Evolutionary conservation across 78 protist genomes (phyloP).

Genomic region (Parvularia atlantis): DNA sequence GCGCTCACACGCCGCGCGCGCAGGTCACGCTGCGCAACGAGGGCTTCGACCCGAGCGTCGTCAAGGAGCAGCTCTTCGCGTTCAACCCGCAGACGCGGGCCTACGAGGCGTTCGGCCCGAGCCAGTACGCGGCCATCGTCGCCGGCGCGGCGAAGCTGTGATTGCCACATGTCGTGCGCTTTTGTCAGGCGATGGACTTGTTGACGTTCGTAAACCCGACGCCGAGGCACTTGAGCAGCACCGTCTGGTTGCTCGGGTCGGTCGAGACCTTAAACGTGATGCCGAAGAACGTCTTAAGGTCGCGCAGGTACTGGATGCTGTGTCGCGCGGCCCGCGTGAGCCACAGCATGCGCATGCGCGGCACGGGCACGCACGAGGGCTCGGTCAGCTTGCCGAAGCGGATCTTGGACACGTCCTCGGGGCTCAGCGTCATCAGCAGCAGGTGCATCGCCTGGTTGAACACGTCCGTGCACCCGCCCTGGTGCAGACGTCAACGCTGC

Average conservation of each 20-base stretch:
- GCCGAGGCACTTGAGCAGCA: conserved; percentile 22
- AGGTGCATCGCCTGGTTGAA: conserved; percentile 63
- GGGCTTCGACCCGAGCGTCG: too few species aligned
- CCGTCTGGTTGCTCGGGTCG: not conserved
- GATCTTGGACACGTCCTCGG: conserved; percentile 82
- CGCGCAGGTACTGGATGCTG: conserved; percentile 18
- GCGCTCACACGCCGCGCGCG: too few species aligned
- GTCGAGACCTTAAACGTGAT: conserved; percentile 25
- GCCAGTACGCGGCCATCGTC: too few species aligned
- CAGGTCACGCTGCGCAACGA: too few species aligned
- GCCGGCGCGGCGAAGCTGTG: too few species aligned
- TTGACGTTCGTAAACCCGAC: conserved; percentile 11
- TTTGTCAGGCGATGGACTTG: not conserved
- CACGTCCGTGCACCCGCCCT: conserved; percentile 80
- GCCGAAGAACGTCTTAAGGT: conserved; percentile 24
- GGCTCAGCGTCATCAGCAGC: conserved; percentile 70
- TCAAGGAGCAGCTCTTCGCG: too few species aligned
- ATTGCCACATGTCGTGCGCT: too few species aligned
- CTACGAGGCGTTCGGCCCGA: too few species aligned
- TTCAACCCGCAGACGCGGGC: too few species aligned
- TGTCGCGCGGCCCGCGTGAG: conserved; percentile 3
- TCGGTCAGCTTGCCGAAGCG: conserved; percentile 63
- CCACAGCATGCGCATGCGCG: not conserved
- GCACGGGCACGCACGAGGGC: not conserved
- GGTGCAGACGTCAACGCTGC: not conserved